Evolutionary conservation across 495 filamentous ascomycete species (phyloP), one percentile per base, ranked within the genome.

Genomic region (Aspergillus leporis): DNA sequence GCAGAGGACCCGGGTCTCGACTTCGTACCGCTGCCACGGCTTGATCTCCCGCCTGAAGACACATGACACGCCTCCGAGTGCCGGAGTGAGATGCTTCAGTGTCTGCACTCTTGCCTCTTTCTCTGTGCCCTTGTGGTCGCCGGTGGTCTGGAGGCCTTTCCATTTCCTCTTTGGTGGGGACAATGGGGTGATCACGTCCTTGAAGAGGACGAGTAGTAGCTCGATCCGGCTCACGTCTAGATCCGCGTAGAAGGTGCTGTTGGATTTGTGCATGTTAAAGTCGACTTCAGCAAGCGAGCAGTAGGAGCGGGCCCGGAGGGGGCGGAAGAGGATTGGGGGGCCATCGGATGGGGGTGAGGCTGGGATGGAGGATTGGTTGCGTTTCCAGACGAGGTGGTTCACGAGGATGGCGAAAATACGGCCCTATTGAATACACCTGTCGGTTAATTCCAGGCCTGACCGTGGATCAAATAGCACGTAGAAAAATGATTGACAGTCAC

Each of bases 161-260:
- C 6, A 6, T 28, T 47, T n/a, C n/a, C 38, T 21, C 30, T 13
- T 21, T 68, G 59, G 23, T 51, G 25, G 49, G 5, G 16, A 19
- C 52, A 59, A 73, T 14, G 66, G 56, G 34, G 64, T 70, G 25
- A 82, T 75, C 0, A 79, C 82, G 60, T 68, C 80, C 64, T 36
- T 36, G 23, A 90, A 73, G 0, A 93, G 73, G 54, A 83, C 80
- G 51, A 74, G 75, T 34, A 86, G 70, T 0, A 89, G 73, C 62
- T 90, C 86, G 0, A 85, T 85, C 14, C 90, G 86, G 36, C 83
- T 78, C 31, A 91, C 81, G 74, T 93, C 90, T 18, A 92, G 79
- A 71, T 93, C 90, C 67, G 85, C 76, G 71, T 92, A 92, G 79
- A 91, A 93, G 5, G 90, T 93, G 57, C 78, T 83, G 77, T 93